phyloP scores from a whole-genome alignment of 805 yeast genomes.

The Scheffersomyces amazonensis region DNA sequence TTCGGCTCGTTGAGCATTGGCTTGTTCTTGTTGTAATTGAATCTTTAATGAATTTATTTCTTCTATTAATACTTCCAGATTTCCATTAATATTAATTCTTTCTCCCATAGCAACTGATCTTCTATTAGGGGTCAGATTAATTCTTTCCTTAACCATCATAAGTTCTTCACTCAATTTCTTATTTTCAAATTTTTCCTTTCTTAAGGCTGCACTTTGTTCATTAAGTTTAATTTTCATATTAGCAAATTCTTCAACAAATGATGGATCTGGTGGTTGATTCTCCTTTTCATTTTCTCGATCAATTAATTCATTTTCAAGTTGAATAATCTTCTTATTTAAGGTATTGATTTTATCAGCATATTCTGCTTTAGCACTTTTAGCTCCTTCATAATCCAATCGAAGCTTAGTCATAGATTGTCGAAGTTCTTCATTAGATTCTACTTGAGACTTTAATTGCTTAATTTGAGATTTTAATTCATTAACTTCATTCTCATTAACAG shows the following conservation, averaged over 20 bases:
- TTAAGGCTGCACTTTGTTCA: conserved; percentile 47
- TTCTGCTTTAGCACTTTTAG: conserved; percentile 19
- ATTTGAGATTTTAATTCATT: conserved; percentile 6
- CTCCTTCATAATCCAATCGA: conserved; percentile 19
- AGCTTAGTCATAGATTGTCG: conserved; percentile 11
- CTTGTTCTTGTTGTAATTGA: conserved; percentile 50
- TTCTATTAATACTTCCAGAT: conserved; percentile 17
- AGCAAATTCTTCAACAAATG: conserved; percentile 43
- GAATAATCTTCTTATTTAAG: conserved; percentile 19
- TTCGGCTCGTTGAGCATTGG: conserved; percentile 51
- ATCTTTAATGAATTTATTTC: conserved; percentile 49
- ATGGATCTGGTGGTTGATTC: conserved; percentile 33
- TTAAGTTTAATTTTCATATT: conserved; percentile 49
- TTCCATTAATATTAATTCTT: conserved; percentile 14
- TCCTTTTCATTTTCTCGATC: conserved; percentile 31
- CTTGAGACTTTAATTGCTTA: conserved; percentile 17
- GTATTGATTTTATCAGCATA: conserved; percentile 24
- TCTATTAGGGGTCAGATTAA: conserved; percentile 45
- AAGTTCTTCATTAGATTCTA: conserved; percentile 6
- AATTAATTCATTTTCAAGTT: conserved; percentile 11
- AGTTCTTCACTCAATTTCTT: conserved; percentile 53
- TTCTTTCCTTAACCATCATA: conserved; percentile 56
- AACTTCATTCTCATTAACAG: background rate
- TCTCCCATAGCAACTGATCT: conserved; percentile 36
- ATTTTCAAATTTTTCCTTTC: conserved; percentile 45